Base-by-base conservation (phyloP, 2,329 filamentous ascomycete genomes). In the Aspergillus sergii region DNA sequence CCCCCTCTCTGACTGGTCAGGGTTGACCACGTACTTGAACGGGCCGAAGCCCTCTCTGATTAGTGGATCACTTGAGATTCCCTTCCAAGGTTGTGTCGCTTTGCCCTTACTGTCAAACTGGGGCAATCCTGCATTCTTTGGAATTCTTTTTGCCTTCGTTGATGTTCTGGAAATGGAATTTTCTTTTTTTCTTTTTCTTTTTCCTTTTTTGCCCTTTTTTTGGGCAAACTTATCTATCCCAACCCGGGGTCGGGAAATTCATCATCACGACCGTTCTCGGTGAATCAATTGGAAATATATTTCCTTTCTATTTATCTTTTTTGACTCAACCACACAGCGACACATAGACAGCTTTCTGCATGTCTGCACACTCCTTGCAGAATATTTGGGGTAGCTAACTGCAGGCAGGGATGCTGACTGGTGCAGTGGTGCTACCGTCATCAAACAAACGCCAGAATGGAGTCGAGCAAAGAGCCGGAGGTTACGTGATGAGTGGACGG, bases 111-210 rank as follows among this genome's bases (percentile, higher is more conserved):
- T 19, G 51, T 55, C 51, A 39, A 53, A 39, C 32, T 26, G 51
- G 51, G 51, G 51, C 51, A 55, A 55, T 32, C 51, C 51, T 39
- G 51, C 51, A 55, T 55, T 55, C 51, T 55, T 55, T 55, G 30
- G 23, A 39, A 55, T 55, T 55, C 51, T 39, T 55, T 55, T 55
- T 39, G 32, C 32, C 34, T 55, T 55, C 51, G 32, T 55, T 55
- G 14, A 39, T 7, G 51, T 55, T 55, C 51, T 55, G 51, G 51
- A 55, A 55, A 36, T 19, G 39, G 19, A n/a, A 50, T 19, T 54
- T 54, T 21, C 30, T n/a, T 53, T 53, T 53, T 53, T 14, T 12
- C 21, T 34, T 53, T 54, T 21, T 12, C 9, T 12, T 53, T 53
- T 32, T 4, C 2, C 12, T 6, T 23, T 23, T 12, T 16, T 16